Conservation (phyloP, 78 protist species). For the Polysphondylium violaceum region DNA sequence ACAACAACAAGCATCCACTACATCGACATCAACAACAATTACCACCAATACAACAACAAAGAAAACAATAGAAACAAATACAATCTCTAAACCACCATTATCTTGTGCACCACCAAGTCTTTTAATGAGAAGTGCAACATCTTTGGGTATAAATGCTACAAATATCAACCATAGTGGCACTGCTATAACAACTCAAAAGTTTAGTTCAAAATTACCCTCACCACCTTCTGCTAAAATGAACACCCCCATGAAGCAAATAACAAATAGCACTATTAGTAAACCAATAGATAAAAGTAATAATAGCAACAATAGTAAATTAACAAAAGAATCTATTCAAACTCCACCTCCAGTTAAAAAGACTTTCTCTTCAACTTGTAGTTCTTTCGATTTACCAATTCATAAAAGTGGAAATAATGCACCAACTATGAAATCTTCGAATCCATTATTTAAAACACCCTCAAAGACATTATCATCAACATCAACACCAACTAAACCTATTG, state of each 20-base stretch:
- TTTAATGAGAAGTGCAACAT: no score
- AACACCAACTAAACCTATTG: no score
- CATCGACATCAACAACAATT: slow-evolving; percentile 5
- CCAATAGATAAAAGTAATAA: no score
- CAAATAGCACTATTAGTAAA: no score
- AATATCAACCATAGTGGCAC: no score
- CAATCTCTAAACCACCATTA: no score
- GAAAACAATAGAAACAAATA: neutral
- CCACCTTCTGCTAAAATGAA: no score
- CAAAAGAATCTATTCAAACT: slow-evolving; percentile 5
- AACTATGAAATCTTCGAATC: neutral
- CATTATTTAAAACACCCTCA: neutral
- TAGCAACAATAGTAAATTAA: neutral
- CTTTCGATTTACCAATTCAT: neutral
- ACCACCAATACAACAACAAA: neutral
- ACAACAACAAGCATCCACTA: neutral
- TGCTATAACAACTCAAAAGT: no score
- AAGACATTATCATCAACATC: neutral
- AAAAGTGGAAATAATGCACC: neutral
- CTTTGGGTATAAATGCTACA: no score
- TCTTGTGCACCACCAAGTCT: slow-evolving; percentile 20
- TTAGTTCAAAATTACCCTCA: no score
- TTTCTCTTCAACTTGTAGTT: neutral
- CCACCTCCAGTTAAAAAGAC: neutral
- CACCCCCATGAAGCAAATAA: no score